Conservation (phyloP, 441 rosid species). For the Euphorbia schlechtendalii region DNA sequence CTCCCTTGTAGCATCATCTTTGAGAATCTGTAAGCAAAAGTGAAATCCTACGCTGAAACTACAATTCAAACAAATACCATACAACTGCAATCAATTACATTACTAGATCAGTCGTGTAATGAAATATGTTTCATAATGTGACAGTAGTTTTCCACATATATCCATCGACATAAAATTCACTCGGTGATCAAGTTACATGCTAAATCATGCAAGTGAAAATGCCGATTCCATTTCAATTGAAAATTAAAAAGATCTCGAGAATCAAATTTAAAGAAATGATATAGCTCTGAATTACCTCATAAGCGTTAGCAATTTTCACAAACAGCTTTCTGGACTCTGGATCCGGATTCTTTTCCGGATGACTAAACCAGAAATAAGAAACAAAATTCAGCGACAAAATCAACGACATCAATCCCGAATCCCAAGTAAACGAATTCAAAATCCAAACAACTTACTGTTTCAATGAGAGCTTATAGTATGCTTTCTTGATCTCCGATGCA, state of each 20-base stretch:
- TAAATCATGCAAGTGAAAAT: background rate
- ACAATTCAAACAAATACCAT: background rate
- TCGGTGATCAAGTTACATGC: background rate
- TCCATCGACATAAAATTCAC: background rate
- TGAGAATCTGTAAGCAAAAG: constrained; percentile 61
- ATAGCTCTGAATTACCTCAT: constrained; percentile 48
- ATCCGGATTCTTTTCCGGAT: constrained; percentile 95
- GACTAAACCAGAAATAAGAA: constrained; percentile 30
- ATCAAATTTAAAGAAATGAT: background rate
- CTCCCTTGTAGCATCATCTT: constrained; percentile 80
- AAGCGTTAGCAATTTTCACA: constrained; percentile 92
- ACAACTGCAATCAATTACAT: background rate
- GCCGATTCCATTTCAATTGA: background rate
- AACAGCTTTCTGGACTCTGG: constrained; percentile 84
- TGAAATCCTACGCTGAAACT: background rate
- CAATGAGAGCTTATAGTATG: constrained; percentile 86
- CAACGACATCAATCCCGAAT: constrained; percentile 14
- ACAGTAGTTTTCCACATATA: background rate
- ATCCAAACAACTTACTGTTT: constrained; percentile 45
- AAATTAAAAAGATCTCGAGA: background rate
- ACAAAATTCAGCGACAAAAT: background rate
- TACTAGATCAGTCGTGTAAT: background rate
- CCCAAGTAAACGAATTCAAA: constrained; percentile 7
- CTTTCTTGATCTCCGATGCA: constrained; percentile 85
- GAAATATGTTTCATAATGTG: background rate